Evolutionary conservation across 1,284 basidiomycete species (phyloP).

Genomic region (Veloboletus limbatus): DNA sequence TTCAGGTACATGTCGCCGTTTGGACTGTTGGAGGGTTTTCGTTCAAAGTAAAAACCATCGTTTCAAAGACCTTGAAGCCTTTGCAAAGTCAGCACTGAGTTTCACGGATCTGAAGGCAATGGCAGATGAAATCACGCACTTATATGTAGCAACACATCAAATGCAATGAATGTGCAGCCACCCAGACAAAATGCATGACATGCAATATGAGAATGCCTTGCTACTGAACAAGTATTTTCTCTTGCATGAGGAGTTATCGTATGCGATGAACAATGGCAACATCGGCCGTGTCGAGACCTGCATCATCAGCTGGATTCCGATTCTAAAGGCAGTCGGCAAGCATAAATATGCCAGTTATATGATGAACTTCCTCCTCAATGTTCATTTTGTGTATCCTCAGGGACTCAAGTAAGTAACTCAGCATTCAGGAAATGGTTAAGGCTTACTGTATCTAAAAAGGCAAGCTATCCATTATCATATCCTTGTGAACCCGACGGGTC

Average conservation of each 20-base stretch:
- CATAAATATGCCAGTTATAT: constrained; percentile 17
- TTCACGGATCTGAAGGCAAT: neutral
- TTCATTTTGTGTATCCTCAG: constrained; percentile 10
- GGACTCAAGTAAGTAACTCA: constrained; percentile 6
- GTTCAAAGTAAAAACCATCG: neutral
- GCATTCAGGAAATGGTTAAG: too few species aligned
- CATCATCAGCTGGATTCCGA: constrained; percentile 2
- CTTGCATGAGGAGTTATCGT: constrained; percentile 9
- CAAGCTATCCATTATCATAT: too few species aligned
- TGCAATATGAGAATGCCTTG: constrained; percentile 4
- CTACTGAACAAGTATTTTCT: constrained; percentile 12
- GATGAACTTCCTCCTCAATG: constrained; percentile 6
- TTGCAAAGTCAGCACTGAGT: neutral
- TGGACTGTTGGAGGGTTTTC: neutral
- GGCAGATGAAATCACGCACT: neutral
- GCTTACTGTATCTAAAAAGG: too few species aligned
- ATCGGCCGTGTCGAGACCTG: constrained; percentile 2
- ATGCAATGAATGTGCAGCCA: neutral
- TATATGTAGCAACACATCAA: neutral
- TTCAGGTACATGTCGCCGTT: neutral
- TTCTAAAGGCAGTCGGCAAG: constrained; percentile 17
- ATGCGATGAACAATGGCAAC: constrained; percentile 8
- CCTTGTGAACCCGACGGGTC: too few species aligned
- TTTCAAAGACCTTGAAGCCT: neutral
- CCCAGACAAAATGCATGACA: neutral